phyloP scores from a whole-genome alignment of 495 filamentous ascomycete species.

The Apiosordaria backusii region DNA sequence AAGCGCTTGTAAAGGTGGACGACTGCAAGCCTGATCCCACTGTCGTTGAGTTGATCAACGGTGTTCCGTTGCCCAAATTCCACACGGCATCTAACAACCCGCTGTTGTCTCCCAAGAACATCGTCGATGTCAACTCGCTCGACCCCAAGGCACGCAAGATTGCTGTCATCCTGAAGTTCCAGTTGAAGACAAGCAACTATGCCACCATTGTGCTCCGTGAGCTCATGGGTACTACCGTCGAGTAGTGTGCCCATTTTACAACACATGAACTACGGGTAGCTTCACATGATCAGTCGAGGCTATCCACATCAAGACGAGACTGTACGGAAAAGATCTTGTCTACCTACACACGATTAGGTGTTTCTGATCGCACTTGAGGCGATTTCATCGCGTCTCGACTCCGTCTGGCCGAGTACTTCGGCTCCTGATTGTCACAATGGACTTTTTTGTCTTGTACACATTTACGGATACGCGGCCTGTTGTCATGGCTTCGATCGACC shows the following conservation, averaged over 20 bases:
- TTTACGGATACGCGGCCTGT: not conserved
- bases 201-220: conserved; percentile 93
- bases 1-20: not conserved
- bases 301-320: not conserved
- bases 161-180: conserved; percentile 80
- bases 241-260: conserved; percentile 6
- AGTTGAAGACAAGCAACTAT: conserved; percentile 82
- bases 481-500: not conserved
- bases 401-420: not conserved
- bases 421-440: not conserved
- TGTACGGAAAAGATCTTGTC: not conserved
- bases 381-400: not conserved
- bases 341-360: not conserved
- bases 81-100: conserved; percentile 29
- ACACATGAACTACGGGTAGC: not conserved
- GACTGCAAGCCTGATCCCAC: not conserved
- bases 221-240: conserved; percentile 46
- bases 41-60: conserved; percentile 6
- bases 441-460: not conserved
- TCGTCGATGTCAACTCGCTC: conserved; percentile 14
- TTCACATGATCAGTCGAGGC: not conserved
- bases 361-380: not conserved
- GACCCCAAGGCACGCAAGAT: conserved; percentile 52
- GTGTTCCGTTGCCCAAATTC: conserved; percentile 21
- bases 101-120: conserved; percentile 9